These are phyloP conservation scores for Boletus rubroflammeus DNA, from an alignment of 768 basidiomycete genomes.

Conservation along the genomic window DNA sequence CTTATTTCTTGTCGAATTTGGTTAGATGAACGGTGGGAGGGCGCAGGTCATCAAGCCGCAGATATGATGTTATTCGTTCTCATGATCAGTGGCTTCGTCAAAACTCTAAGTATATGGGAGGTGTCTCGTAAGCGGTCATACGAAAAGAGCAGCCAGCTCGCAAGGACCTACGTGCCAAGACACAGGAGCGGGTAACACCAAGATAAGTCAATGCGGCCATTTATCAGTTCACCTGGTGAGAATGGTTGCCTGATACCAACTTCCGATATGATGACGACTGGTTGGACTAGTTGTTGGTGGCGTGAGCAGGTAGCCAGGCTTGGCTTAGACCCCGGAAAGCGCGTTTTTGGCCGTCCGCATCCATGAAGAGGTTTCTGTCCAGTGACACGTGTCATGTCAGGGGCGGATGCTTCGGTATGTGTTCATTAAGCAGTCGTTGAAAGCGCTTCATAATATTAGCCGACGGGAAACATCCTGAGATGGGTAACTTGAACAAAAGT, in stretches of 20 bases:
- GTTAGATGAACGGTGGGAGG: constrained; percentile 17
- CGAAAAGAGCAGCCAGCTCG: not conserved
- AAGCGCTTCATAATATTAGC: not conserved
- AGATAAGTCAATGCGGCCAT: not conserved
- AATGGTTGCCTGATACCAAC: not conserved
- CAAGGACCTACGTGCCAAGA: not conserved
- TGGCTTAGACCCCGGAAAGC: not conserved
- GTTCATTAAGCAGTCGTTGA: not conserved
- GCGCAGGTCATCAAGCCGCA: not conserved
- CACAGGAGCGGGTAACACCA: not conserved
- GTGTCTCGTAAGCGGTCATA: constrained; percentile 18
- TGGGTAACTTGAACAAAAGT: constrained; percentile 18
- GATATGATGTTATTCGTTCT: constrained; percentile 13
- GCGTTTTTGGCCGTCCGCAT: not conserved
- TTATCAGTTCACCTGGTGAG: not conserved
- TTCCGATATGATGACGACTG: not conserved
- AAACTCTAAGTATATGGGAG: constrained; percentile 17
- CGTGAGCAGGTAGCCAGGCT: not conserved
- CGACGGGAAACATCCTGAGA: constrained; percentile 4
- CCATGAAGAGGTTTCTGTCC: constrained; percentile 2
- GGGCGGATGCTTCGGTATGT: not conserved
- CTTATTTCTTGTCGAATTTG: constrained; percentile 11
- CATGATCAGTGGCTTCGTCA: constrained; percentile 18
- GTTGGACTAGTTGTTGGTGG: not conserved
- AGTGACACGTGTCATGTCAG: constrained; percentile 5